These are phyloP conservation scores for Aspergillus cavernicola DNA, from an alignment of 495 filamentous ascomycete genomes.

Conservation along the genomic window DNA sequence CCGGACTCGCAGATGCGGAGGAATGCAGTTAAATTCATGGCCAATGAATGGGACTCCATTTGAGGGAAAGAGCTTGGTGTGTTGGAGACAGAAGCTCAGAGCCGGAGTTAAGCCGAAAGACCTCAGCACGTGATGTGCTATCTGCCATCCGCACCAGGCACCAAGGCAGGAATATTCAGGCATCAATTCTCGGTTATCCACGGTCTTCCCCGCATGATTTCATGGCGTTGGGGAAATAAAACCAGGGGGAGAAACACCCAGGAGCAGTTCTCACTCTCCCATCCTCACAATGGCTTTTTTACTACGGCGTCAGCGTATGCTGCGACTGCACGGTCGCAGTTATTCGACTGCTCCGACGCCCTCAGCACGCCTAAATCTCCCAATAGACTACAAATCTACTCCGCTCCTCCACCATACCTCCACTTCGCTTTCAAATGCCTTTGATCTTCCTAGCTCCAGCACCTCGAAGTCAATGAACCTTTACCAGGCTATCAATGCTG, in stretches of 20 bases:
- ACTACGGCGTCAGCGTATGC: background rate
- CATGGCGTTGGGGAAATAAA: conserved; percentile 15
- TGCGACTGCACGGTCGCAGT: background rate
- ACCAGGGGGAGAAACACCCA: conserved; percentile 10
- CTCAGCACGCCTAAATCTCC: conserved; percentile 63
- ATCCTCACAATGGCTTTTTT: conserved; percentile 7
- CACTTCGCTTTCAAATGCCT: conserved; percentile 59
- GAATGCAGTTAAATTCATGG: no score
- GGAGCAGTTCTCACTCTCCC: background rate
- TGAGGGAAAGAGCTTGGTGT: no score
- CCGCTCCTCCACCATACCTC: conserved; percentile 77
- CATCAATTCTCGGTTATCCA: conserved; percentile 18
- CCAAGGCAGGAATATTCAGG: conserved; percentile 2
- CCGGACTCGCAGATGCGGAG: no score
- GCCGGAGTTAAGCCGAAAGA: no score
- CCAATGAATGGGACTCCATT: no score
- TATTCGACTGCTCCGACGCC: conserved; percentile 17
- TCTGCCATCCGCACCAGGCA: no score
- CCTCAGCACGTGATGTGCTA: no score
- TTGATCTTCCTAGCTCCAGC: conserved; percentile 60
- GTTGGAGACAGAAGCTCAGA: no score
- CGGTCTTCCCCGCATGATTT: conserved; percentile 20
- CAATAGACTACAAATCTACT: conserved; percentile 82
- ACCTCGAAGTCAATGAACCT: conserved; percentile 82
- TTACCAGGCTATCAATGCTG: conserved; percentile 89